phyloP scores from a whole-genome alignment of 371 early-diverging fungal species.

The Blakeslea trispora region DNA sequence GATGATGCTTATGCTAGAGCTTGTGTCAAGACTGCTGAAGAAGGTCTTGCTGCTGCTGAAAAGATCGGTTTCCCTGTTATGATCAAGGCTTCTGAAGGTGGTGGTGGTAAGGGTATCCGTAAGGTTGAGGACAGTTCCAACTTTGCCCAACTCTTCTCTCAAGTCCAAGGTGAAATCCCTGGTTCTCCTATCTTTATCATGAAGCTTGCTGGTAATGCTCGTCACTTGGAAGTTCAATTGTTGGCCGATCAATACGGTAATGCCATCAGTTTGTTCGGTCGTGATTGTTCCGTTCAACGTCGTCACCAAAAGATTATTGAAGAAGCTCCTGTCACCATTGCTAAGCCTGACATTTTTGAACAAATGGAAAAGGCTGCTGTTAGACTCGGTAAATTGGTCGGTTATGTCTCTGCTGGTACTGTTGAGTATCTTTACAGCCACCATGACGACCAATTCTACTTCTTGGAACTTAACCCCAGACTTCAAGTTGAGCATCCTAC shows the following conservation, averaged over 20 bases:
- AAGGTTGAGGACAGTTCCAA: conserved; percentile 75
- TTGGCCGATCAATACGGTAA: conserved; percentile 97
- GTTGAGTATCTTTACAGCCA: conserved; percentile 97
- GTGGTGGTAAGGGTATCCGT: conserved; percentile 99
- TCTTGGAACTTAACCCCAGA: conserved; percentile 98
- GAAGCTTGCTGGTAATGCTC: conserved; percentile 93
- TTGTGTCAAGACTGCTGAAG: conserved; percentile 74
- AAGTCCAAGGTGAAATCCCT: conserved; percentile 93
- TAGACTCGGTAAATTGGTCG: conserved; percentile 89
- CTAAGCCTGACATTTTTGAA: conserved; percentile 78
- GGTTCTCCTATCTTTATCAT: conserved; percentile 97
- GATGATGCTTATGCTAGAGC: conserved; percentile 80
- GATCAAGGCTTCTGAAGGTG: conserved; percentile 99
- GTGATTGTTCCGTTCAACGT: conserved; percentile 99
- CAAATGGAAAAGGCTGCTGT: conserved; percentile 98
- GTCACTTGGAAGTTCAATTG: conserved; percentile 98
- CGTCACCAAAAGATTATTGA: conserved; percentile 97
- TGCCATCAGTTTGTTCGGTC: conserved; percentile 95
- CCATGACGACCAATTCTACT: conserved; percentile 87
- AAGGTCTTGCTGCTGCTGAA: conserved; percentile 80
- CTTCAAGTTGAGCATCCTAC: conserved; percentile 99
- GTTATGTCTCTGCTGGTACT: conserved; percentile 96
- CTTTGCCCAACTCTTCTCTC: conserved; percentile 81
- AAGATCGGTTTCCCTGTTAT: conserved; percentile 96
- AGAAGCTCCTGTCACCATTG: conserved; percentile 95